Evolutionary conservation across 78 protist species (phyloP).

Genomic region (Polysphondylium violaceum): DNA sequence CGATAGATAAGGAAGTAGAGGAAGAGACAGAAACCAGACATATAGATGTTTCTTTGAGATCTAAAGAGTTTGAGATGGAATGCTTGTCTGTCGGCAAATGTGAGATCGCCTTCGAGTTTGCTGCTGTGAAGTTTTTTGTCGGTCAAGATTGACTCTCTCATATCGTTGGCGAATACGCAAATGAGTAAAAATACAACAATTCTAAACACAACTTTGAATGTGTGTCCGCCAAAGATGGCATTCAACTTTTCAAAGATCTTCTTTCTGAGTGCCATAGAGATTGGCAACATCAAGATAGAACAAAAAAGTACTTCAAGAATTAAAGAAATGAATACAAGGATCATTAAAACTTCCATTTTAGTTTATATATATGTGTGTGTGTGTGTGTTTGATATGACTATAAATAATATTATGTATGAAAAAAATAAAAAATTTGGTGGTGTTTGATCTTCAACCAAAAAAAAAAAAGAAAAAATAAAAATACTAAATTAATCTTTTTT

Average conservation of each 20-base stretch:
- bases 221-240: conserved; percentile 15
- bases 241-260: neutral
- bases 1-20: conserved; percentile 63
- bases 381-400: neutral
- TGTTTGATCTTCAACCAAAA: neutral
- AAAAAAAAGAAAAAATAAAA: neutral
- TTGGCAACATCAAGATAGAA: conserved; percentile 33
- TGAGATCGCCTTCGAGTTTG: neutral
- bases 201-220: conserved; percentile 9
- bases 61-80: conserved; percentile 21
- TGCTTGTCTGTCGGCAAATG: neutral
- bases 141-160: neutral
- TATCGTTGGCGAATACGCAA: conserved; percentile 22
- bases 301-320: conserved; percentile 38
- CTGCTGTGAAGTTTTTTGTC: conserved; percentile 31
- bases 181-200: conserved; percentile 19
- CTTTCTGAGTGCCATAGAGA: conserved; percentile 52
- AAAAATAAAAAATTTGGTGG: neutral
- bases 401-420: neutral
- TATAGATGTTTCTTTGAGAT: conserved; percentile 51
- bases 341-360: conserved; percentile 38
- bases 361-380: neutral
- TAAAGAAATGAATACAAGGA: conserved; percentile 18
- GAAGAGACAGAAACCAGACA: conserved; percentile 53
- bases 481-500: neutral